A percentile compares a stretch with the other conserved stretches of the same genome.
Evolutionary conservation across 345 rosid genomes (phyloP).

Genomic region (Passiflora organensis): DNA sequence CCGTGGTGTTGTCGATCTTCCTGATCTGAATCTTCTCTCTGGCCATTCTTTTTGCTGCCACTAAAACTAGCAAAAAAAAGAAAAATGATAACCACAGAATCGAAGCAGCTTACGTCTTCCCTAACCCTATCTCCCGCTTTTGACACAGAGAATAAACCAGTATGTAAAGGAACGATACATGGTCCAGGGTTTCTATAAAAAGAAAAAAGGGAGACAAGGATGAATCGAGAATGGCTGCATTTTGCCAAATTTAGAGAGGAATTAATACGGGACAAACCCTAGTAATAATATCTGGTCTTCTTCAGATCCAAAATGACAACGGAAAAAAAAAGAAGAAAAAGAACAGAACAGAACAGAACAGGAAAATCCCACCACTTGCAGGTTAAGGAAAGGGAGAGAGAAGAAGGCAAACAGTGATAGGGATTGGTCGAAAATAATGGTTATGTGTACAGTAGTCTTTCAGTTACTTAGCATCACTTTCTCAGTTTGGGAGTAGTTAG

Average conservation of each 20-base stretch:
- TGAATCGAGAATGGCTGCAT: conserved; percentile 5
- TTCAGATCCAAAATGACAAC: conserved; percentile 20
- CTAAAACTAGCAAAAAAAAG: background rate
- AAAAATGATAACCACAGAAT: background rate
- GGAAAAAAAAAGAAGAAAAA: background rate
- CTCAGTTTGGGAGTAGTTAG: background rate
- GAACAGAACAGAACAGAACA: background rate
- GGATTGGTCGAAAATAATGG: too few relatives aligned
- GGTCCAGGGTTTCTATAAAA: background rate
- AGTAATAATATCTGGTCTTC: conserved; percentile 7
- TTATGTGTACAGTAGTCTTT: background rate
- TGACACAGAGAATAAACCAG: conserved; percentile 7
- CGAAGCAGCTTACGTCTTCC: too few relatives aligned
- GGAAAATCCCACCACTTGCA: conserved; percentile 2
- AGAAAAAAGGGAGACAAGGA: background rate
- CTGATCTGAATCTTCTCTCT: conserved; percentile 29
- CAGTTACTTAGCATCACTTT: background rate
- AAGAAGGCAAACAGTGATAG: background rate
- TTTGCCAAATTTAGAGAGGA: conserved; percentile 18
- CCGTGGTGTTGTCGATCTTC: conserved; percentile 22
- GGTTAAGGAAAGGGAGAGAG: background rate
- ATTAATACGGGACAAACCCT: conserved; percentile 16
- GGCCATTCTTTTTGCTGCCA: conserved; percentile 1
- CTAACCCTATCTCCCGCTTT: background rate
- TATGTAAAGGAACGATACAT: conserved; percentile 1